These are phyloP conservation scores for Musa balbisiana DNA, from an alignment of 202 grass and related monocot species.

Conservation along the genomic window DNA sequence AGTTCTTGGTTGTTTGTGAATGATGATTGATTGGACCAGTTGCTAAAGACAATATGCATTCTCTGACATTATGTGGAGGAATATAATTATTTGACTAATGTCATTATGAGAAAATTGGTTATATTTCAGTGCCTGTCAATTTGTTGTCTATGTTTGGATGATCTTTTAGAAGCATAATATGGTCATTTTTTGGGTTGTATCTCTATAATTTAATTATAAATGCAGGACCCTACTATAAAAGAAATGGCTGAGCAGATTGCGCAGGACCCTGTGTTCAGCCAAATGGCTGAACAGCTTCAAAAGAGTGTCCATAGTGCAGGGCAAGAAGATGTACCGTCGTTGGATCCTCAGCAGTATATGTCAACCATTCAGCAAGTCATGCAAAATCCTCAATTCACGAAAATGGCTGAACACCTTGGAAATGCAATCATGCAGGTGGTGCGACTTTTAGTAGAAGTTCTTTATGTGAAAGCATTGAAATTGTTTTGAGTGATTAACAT, in stretches of 20 bases:
- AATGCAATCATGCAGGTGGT: slow-evolving; percentile 82
- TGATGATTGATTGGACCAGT: background rate
- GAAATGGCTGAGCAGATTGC: slow-evolving; percentile 98
- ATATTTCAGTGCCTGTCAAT: too few relatives aligned
- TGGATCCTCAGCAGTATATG: slow-evolving; percentile 85
- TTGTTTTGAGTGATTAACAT: background rate
- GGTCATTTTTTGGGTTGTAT: background rate
- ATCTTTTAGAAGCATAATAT: background rate
- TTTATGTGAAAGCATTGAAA: background rate
- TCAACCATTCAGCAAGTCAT: slow-evolving; percentile 92
- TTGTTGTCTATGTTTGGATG: background rate
- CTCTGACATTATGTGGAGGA: background rate
- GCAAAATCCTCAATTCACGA: slow-evolving; percentile 86
- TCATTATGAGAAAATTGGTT: background rate
- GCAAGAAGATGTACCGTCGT: slow-evolving; percentile 27
- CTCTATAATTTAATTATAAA: background rate
- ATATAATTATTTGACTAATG: background rate
- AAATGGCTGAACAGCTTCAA: slow-evolving; percentile 99
- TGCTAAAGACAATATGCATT: too few relatives aligned
- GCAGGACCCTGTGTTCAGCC: slow-evolving; percentile 73
- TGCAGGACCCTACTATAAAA: slow-evolving; percentile 85
- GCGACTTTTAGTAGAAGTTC: background rate
- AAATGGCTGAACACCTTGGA: slow-evolving; percentile 81
- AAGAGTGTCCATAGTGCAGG: slow-evolving; percentile 45
- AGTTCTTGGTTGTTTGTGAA: background rate